Evolutionary conservation across 768 basidiomycete genomes (phyloP).

Genomic region (Scleroderma bovista): DNA sequence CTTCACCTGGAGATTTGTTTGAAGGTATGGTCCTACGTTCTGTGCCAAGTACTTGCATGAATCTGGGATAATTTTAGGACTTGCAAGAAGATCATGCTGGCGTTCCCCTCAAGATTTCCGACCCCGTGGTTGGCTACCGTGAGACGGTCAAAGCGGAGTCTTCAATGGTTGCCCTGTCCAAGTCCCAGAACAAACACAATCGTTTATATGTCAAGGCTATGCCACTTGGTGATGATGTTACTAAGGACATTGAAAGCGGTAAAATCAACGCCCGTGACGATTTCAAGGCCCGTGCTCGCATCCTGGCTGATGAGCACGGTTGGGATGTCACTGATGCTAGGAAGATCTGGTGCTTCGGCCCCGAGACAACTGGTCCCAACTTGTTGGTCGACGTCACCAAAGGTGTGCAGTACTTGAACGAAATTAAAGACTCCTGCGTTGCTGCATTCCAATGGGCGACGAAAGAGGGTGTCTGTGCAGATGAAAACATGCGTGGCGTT

Average conservation of each 20-base stretch:
- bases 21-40: conserved; percentile 51
- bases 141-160: conserved; percentile 98
- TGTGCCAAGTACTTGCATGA: not conserved
- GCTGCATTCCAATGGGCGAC: conserved; percentile 99
- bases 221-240: conserved; percentile 92
- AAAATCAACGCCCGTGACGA: conserved; percentile 89
- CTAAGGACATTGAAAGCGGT: conserved; percentile 87
- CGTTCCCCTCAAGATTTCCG: conserved; percentile 97
- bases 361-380: conserved; percentile 96
- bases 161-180: conserved; percentile 91
- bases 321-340: conserved; percentile 99
- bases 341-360: conserved; percentile 99
- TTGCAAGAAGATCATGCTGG: conserved; percentile 99
- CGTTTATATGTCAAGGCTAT: conserved; percentile 91
- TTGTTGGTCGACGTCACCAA: conserved; percentile 97
- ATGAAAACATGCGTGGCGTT: conserved; percentile 99
- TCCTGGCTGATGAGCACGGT: conserved; percentile 92
- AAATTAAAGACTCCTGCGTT: conserved; percentile 99
- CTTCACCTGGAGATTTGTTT: conserved; percentile 99
- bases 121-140: conserved; percentile 95
- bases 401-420: conserved; percentile 98
- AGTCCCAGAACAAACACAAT: conserved; percentile 99
- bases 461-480: conserved; percentile 94
- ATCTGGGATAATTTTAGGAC: conserved; percentile 50
- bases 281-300: conserved; percentile 93